Evolutionary conservation across 2,329 filamentous ascomycete species (phyloP).

Genomic region (Bipolaris zeicola): DNA sequence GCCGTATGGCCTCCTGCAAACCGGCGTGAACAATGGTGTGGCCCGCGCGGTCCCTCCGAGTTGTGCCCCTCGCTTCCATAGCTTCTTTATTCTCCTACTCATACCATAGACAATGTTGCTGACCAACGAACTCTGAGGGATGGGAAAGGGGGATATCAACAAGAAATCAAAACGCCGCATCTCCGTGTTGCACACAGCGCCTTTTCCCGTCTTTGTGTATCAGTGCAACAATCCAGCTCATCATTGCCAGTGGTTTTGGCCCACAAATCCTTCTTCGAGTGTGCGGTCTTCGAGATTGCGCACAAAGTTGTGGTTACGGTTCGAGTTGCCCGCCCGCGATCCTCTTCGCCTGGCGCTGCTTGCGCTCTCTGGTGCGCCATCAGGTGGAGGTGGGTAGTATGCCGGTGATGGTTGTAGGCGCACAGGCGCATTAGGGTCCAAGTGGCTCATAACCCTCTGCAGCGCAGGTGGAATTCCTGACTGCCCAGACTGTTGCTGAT

Average conservation of each 20-base stretch:
- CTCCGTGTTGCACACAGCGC: conserved; percentile 6
- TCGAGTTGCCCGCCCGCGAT: conserved; percentile 68
- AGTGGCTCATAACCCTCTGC: conserved; percentile 91
- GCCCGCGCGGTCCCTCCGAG: conserved; percentile 13
- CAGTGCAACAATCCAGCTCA: conserved; percentile 16
- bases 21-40: conserved; percentile 14
- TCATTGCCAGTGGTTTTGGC: conserved; percentile 71
- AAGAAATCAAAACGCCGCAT: conserved; percentile 14
- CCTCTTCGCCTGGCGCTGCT: conserved; percentile 74
- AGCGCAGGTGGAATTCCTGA: conserved; percentile 91
- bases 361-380: conserved; percentile 73
- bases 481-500: conserved; percentile 87
- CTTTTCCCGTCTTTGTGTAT: conserved; percentile 8
- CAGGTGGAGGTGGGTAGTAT: conserved; percentile 92
- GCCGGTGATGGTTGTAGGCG: conserved; percentile 92
- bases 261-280: conserved; percentile 88
- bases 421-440: conserved; percentile 94
- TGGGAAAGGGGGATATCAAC: conserved; percentile 11
- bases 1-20: conserved; percentile 16
- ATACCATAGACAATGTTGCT: conserved; percentile 15
- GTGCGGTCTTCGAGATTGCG: conserved; percentile 93
- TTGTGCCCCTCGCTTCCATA: conserved; percentile 6
- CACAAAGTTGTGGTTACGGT: conserved; percentile 83
- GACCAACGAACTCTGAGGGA: conserved; percentile 8
- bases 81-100: conserved; percentile 8